Base-by-base conservation (phyloP, 2,329 filamentous ascomycete species). In the Scleromitrula shiraiana region DNA sequence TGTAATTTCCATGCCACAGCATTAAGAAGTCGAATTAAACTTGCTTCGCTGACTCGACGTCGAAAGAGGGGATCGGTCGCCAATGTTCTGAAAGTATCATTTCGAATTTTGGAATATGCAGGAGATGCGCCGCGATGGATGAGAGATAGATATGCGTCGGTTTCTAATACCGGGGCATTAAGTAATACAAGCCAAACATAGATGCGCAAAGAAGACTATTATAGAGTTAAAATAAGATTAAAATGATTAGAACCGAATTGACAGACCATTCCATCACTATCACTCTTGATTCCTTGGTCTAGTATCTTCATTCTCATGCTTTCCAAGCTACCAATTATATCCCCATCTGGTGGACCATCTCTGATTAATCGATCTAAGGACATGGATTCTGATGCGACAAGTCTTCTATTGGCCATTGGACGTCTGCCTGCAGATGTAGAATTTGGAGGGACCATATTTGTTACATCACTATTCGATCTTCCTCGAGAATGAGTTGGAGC, bases 61-160 rank as follows among this genome's bases (percentile, higher is more conserved):
- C 93, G 87, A 73, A 97, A 98, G 29, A 98, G 79, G n/a, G 91
- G 90, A 62, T 98, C 93, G 43, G 91, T 96, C 26, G 93, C 93
- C 46, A 98, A 75, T 0, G 93, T 98, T 59, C 93, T 88, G 67
- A 97, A 97, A 33, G 93, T 96, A 67, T 98, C 93, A 68, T 98
- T 96, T 65, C 90, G 87, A 64, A 98, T 98, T 70, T 98, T 98
- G 61, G 88, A 82, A 70, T 98, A 95, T 38, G 89, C 90, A 1
- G 91, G 90, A 3, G 91, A 97, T 20, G 91, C 86, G 53, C 93
- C 91, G 54, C 93, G 88, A 63, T 95, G 89, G 56, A 98, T 85
- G 37, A 97, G 83, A 49, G 80, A 77, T 55, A 97, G 85, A 65
- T 98, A 98, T 52, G 84, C 77, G 60, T 95, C 87, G 50, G 93